A percentile compares a stretch with the other conserved stretches of the same genome.
phyloP scores from a whole-genome alignment of 306 rosid species.

The Elaeagnus macrophylla region DNA sequence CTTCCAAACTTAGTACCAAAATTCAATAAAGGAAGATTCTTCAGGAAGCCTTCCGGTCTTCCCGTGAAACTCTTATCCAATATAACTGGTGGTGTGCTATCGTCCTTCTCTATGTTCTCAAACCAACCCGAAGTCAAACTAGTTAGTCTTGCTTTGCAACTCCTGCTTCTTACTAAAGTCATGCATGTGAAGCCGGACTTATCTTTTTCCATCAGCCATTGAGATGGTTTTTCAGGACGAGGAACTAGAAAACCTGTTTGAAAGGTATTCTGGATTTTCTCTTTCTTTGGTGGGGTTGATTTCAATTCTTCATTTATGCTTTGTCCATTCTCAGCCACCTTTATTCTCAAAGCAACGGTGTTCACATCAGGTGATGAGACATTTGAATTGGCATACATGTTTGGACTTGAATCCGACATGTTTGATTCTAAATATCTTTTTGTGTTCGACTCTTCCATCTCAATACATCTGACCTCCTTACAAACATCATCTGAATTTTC shows the following conservation, averaged over 20 bases:
- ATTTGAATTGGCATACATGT: conserved; percentile 33
- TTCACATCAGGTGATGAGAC: conserved; percentile 41
- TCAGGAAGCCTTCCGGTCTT: conserved; percentile 47
- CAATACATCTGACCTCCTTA: conserved; percentile 80
- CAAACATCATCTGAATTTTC: conserved; percentile 45
- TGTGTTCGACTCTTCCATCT: conserved; percentile 37
- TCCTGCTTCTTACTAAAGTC: conserved; percentile 55
- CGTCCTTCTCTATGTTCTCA: conserved; percentile 39
- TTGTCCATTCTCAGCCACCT: conserved; percentile 30
- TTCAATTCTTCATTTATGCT: conserved; percentile 22
- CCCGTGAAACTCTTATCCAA: conserved; percentile 50
- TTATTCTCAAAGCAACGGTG: conserved; percentile 29
- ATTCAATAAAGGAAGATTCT: conserved; percentile 37
- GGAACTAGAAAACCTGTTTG: conserved; percentile 29
- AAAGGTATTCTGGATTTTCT: conserved; percentile 22
- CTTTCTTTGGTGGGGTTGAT: conserved; percentile 36
- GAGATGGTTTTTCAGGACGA: conserved; percentile 38
- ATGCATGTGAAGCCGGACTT: conserved; percentile 25
- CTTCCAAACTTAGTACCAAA: conserved; percentile 28
- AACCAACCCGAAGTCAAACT: conserved; percentile 38
- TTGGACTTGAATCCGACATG: conserved; percentile 33
- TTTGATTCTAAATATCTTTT: conserved; percentile 30
- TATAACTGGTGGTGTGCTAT: conserved; percentile 48
- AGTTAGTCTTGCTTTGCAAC: conserved; percentile 62
- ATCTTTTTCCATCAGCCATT: conserved; percentile 28